A percentile compares a stretch with the other conserved stretches of the same genome.
Conservation (phyloP, 2,329 filamentous ascomycete species). For the Talaromyces sp. region DNA sequence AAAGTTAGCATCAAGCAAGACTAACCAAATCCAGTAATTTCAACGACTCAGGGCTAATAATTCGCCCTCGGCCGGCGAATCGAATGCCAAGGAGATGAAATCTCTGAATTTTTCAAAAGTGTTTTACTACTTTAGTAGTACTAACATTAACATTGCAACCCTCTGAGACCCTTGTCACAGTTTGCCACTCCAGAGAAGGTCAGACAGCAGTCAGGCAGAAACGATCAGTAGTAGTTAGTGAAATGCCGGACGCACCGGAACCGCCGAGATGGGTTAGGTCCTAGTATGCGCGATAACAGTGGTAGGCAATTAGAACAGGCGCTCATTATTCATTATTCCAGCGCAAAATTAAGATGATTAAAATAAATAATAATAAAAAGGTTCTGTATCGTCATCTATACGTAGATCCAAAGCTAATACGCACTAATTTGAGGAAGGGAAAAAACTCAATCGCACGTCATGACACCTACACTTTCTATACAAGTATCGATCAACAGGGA, state of each 20-base stretch:
- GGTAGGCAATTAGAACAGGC: neutral
- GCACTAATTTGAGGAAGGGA: neutral
- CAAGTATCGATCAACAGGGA: neutral
- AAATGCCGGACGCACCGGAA: neutral
- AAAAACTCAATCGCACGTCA: neutral
- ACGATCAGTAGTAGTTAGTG: neutral
- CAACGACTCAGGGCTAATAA: neutral
- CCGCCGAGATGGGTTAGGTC: neutral
- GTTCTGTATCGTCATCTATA: neutral
- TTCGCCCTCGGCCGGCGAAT: neutral
- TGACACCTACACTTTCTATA: neutral
- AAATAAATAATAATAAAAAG: neutral
- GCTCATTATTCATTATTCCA: too few species aligned
- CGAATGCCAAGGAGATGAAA: neutral
- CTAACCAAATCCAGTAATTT: neutral
- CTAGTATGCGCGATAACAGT: neutral
- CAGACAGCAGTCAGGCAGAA: neutral
- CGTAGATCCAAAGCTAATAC: neutral
- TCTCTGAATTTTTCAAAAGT: neutral
- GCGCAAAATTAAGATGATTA: neutral
- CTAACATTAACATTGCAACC: neutral
- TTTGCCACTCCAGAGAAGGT: neutral
- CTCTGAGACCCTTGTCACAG: neutral
- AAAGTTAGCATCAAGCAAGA: neutral
- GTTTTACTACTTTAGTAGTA: neutral